phyloP scores from a whole-genome alignment of 2,329 filamentous ascomycete genomes.

The Ophiostoma himal-ulmi region DNA sequence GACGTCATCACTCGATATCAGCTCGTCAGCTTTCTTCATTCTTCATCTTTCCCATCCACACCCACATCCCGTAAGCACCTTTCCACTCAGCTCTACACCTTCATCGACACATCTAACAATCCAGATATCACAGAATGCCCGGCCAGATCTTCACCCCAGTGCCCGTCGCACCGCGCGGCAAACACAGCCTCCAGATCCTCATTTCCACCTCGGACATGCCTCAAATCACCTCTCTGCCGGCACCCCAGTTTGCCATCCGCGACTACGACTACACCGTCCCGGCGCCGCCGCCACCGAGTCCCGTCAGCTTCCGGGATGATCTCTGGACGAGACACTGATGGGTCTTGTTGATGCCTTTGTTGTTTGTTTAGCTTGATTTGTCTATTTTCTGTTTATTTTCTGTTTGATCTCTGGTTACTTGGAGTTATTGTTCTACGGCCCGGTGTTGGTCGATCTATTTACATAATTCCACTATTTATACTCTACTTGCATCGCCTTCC shows the following conservation, averaged over 20 bases:
- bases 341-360: no score
- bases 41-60: background rate
- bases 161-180: slow-evolving; percentile 44
- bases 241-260: slow-evolving; percentile 46
- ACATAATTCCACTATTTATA: no score
- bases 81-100: no score
- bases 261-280: slow-evolving; percentile 59
- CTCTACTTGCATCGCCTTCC: no score
- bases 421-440: no score
- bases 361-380: no score
- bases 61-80: background rate
- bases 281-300: slow-evolving; percentile 59
- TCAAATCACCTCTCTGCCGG: background rate
- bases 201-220: slow-evolving; percentile 34
- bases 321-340: background rate
- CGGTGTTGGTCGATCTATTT: no score
- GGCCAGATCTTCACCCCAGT: slow-evolving; percentile 42
- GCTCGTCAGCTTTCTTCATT: background rate
- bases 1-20: no score
- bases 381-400: no score
- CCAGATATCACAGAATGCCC: slow-evolving; percentile 34
- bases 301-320: slow-evolving; percentile 55
- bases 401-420: no score
- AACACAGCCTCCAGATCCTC: slow-evolving; percentile 39
- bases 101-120: background rate